These are phyloP conservation scores for Populus pruinosa DNA, from an alignment of 345 rosid genomes.

Conservation along the genomic window DNA sequence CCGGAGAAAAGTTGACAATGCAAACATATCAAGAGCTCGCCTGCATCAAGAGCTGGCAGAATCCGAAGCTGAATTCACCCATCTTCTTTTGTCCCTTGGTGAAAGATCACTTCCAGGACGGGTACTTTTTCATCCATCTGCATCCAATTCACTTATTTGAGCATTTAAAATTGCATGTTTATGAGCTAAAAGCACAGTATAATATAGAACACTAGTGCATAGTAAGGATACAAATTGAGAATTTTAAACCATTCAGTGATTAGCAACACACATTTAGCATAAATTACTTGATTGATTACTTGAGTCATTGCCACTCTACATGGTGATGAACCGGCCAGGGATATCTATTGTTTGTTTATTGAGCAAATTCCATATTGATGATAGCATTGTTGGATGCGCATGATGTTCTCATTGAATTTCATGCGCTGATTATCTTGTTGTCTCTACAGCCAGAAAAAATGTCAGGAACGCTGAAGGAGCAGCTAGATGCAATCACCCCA, in stretches of 20 bases:
- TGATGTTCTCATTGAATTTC: not conserved
- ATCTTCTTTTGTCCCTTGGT: slow-evolving; percentile 88
- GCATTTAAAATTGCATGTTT: not conserved
- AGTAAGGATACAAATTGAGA: not conserved
- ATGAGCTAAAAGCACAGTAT: not conserved
- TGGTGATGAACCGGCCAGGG: not conserved
- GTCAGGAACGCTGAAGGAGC: slow-evolving; percentile 80
- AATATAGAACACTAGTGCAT: not conserved
- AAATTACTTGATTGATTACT: not conserved
- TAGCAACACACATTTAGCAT: not conserved
- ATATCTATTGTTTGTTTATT: not conserved
- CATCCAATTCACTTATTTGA: slow-evolving; percentile 8
- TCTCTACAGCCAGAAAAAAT: slow-evolving; percentile 78
- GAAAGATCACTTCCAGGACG: slow-evolving; percentile 94
- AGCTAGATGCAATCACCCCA: slow-evolving; percentile 87
- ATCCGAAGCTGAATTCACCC: slow-evolving; percentile 96
- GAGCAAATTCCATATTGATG: not conserved
- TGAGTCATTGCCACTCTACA: not conserved
- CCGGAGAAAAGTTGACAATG: slow-evolving; percentile 92
- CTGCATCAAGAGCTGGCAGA: slow-evolving; percentile 96
- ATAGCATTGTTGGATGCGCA: not conserved
- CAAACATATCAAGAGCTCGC: slow-evolving; percentile 87
- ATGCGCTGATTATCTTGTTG: not conserved
- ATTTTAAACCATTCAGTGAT: not conserved
- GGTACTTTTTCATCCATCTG: slow-evolving; percentile 43